Conservation (phyloP, 352 stramenopile species). For the Globisporangium nodosum region DNA sequence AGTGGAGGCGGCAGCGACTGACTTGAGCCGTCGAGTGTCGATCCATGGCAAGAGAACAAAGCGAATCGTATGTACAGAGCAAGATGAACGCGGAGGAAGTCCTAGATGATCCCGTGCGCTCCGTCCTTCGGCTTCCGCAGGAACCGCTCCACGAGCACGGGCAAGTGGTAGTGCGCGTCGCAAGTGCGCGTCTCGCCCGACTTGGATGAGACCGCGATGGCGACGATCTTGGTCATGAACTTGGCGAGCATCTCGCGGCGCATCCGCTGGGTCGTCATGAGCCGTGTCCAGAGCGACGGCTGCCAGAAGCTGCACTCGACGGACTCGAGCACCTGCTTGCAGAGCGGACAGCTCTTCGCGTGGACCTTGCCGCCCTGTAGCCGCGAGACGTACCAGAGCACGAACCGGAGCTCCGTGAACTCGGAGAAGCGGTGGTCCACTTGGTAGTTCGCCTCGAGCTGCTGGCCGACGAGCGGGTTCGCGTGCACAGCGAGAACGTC, state of each 20-base stretch:
- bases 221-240: background rate
- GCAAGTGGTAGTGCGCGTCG: slow-evolving; percentile 2
- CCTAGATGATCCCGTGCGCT: background rate
- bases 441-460: slow-evolving; percentile 15
- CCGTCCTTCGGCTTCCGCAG: slow-evolving; percentile 3
- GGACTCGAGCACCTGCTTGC: slow-evolving; percentile 3
- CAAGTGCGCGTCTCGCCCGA: background rate
- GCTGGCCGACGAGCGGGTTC: slow-evolving; percentile 6
- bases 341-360: slow-evolving; percentile 1
- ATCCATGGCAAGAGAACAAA: no score
- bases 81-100: background rate
- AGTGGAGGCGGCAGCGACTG: no score
- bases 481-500: background rate
- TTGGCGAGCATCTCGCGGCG: background rate
- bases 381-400: slow-evolving; percentile 6
- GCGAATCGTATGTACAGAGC: background rate
- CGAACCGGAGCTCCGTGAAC: slow-evolving; percentile 8
- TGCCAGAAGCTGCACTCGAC: slow-evolving; percentile 7
- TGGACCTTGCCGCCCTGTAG: slow-evolving; percentile 7
- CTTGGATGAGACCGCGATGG: background rate
- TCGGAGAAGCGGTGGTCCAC: slow-evolving; percentile 12
- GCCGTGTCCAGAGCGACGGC: slow-evolving; percentile 1
- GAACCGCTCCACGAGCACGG: slow-evolving; percentile 7
- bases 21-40: no score
- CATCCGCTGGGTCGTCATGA: slow-evolving; percentile 5